Evolutionary conservation across 2,329 filamentous ascomycete genomes (phyloP).

Genomic region (Clarireedia hainanense): DNA sequence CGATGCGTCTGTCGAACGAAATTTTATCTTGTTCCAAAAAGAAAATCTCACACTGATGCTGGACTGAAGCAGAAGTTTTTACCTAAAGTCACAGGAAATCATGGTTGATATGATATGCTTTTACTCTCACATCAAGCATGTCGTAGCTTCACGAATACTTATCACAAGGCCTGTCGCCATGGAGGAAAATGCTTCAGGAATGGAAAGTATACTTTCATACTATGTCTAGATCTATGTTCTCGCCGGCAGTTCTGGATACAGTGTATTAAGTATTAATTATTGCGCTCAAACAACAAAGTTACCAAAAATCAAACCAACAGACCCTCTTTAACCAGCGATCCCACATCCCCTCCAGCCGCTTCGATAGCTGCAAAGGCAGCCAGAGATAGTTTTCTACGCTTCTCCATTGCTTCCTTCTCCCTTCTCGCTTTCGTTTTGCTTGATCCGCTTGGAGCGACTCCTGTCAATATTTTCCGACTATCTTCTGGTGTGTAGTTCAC

Average conservation of each 20-base stretch:
- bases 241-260: not conserved
- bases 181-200: too few species aligned
- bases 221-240: not conserved
- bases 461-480: slow-evolving; percentile 69
- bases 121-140: too few species aligned
- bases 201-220: not conserved
- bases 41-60: too few species aligned
- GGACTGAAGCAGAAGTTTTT: too few species aligned
- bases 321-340: slow-evolving; percentile 43
- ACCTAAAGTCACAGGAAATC: too few species aligned
- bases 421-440: slow-evolving; percentile 91
- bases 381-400: slow-evolving; percentile 59
- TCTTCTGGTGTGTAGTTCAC: slow-evolving; percentile 88
- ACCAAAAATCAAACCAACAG: slow-evolving; percentile 33
- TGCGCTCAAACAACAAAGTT: not conserved
- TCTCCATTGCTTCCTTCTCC: slow-evolving; percentile 80
- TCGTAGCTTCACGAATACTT: too few species aligned
- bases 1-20: too few species aligned
- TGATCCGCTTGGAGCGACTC: slow-evolving; percentile 84
- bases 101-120: too few species aligned
- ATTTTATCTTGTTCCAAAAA: too few species aligned
- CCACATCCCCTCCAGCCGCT: slow-evolving; percentile 62
- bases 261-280: not conserved
- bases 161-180: too few species aligned
- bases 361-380: slow-evolving; percentile 61